Percentiles rank a stretch among this genome's conserved stretches.
Conservation (phyloP, 2,329 filamentous ascomycete genomes). For the Raffaelea ambrosiae region DNA sequence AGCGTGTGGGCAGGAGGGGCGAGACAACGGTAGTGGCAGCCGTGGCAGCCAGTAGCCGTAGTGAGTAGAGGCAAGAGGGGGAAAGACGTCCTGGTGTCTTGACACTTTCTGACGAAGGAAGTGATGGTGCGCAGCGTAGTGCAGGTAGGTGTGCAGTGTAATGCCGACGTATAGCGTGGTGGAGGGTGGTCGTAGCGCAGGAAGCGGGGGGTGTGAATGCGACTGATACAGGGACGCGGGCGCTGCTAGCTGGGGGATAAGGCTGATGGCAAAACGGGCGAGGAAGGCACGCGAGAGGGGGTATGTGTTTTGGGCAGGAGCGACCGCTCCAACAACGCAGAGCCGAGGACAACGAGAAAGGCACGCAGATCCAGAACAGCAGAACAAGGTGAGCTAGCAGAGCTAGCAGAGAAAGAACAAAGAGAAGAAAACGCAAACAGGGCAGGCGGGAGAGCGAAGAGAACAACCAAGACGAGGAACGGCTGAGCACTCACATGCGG, state of each 20-base stretch:
- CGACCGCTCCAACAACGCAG: too few relatives aligned
- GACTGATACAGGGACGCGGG: background rate
- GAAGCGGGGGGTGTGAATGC: background rate
- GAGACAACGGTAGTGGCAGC: too few relatives aligned
- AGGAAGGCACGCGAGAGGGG: background rate
- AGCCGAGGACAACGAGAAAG: background rate
- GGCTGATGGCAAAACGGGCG: background rate
- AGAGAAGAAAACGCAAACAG: background rate
- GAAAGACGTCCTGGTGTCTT: too few relatives aligned
- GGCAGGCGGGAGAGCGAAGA: background rate
- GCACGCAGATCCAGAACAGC: background rate
- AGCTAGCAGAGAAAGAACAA: background rate
- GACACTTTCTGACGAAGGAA: too few relatives aligned
- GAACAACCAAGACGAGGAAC: background rate
- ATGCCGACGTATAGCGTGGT: conserved; percentile 7
- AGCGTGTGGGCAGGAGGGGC: too few relatives aligned
- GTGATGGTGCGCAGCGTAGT: too few relatives aligned
- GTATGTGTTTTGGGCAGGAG: background rate
- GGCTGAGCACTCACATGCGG: background rate
- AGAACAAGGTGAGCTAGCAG: background rate
- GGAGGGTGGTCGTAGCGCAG: conserved; percentile 7
- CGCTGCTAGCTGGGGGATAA: background rate
- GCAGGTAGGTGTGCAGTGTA: background rate
- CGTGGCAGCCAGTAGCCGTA: too few relatives aligned
- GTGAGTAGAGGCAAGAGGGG: too few relatives aligned